Conservation (phyloP, 768 basidiomycete species). For the Tulasnella sp. region DNA sequence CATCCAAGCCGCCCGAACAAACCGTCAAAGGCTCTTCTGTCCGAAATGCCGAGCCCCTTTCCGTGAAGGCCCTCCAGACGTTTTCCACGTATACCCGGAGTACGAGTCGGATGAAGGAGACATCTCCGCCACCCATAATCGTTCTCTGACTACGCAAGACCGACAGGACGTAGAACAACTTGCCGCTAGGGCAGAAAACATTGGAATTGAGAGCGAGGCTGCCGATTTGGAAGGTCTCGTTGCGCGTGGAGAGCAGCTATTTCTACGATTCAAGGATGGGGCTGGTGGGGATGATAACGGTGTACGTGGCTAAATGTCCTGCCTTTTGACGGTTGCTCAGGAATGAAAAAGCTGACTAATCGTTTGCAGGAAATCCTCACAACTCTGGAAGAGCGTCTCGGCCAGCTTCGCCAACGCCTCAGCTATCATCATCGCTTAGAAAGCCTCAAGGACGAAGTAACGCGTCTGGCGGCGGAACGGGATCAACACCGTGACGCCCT, state of each 20-base stretch:
- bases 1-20: not conserved
- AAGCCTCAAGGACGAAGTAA: not conserved
- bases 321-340: no score
- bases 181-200: not conserved
- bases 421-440: not conserved
- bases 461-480: not conserved
- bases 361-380: not conserved
- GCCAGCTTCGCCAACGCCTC: not conserved
- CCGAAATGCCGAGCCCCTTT: not conserved
- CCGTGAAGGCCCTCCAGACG: not conserved
- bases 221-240: not conserved
- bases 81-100: not conserved
- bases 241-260: not conserved
- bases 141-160: not conserved
- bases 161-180: not conserved
- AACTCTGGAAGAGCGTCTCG: not conserved
- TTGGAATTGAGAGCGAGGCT: not conserved
- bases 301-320: not conserved
- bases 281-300: not conserved
- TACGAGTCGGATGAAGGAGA: not conserved
- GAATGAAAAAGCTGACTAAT: no score
- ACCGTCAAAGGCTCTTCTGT: not conserved
- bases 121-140: not conserved
- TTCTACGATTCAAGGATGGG: not conserved
- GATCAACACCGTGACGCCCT: not conserved